phyloP scores from a whole-genome alignment of 2,329 filamentous ascomycete genomes.

The Penicillium sp. region DNA sequence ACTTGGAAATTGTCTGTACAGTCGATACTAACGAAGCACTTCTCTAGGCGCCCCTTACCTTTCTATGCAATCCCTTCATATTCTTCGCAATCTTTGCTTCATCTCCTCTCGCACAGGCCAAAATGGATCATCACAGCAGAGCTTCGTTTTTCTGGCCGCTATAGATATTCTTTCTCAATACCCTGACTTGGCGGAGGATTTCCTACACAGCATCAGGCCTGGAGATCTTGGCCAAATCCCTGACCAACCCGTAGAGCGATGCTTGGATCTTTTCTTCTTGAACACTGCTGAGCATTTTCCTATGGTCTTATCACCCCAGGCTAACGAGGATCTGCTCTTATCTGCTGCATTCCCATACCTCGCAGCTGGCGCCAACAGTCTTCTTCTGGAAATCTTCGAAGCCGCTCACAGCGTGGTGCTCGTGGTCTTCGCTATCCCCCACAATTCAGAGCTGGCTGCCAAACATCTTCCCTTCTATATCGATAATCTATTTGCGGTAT shows the following conservation, averaged over 20 bases:
- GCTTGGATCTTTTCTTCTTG: constrained; percentile 83
- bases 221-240: constrained; percentile 57
- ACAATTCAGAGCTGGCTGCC: constrained; percentile 69
- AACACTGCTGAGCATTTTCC: constrained; percentile 84
- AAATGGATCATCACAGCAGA: constrained; percentile 76
- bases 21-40: neutral
- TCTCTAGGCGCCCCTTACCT: constrained; percentile 60
- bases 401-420: constrained; percentile 81
- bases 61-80: constrained; percentile 69
- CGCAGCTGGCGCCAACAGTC: constrained; percentile 55
- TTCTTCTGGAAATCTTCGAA: constrained; percentile 74
- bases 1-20: neutral
- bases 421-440: constrained; percentile 75
- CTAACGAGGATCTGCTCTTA: constrained; percentile 71
- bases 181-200: constrained; percentile 62
- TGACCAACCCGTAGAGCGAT: constrained; percentile 65
- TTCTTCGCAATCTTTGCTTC: constrained; percentile 76
- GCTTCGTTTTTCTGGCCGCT: constrained; percentile 77
- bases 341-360: constrained; percentile 75
- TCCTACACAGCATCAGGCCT: constrained; percentile 65
- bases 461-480: constrained; percentile 80
- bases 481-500: constrained; percentile 67
- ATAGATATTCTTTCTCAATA: constrained; percentile 79
- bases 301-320: constrained; percentile 62
- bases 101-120: constrained; percentile 73